Conservation (phyloP, 78 protist genomes). For the Trichosphaerium sp. region DNA sequence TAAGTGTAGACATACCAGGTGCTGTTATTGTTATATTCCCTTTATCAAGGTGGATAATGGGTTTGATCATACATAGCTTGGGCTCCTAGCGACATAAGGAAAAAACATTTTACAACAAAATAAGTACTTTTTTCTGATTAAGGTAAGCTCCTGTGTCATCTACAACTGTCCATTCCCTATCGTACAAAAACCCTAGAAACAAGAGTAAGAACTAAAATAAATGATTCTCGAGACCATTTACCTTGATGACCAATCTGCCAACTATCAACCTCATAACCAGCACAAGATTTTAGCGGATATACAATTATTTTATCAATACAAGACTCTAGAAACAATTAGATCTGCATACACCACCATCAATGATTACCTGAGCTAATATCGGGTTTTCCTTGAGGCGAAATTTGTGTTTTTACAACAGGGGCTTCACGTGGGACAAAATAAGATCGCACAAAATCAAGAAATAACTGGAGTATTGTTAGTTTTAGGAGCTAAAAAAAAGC, state of each 20-base stretch:
- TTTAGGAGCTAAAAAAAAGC: too few relatives aligned
- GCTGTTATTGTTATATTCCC: conserved; percentile 1
- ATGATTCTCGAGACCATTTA: neutral
- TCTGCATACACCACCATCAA: too few relatives aligned
- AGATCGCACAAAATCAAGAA: neutral
- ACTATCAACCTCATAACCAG: conserved; percentile 8
- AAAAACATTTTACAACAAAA: too few relatives aligned
- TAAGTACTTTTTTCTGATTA: conserved; percentile 26
- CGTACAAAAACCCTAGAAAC: conserved; percentile 25
- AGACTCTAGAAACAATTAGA: too few relatives aligned
- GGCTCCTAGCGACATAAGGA: too few relatives aligned
- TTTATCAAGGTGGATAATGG: conserved; percentile 6
- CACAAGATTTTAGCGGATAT: conserved; percentile 63
- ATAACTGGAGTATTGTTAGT: neutral
- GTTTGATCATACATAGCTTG: conserved; percentile 19
- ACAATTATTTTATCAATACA: conserved; percentile 36
- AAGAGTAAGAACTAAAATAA: too few relatives aligned
- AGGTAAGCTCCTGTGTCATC: conserved; percentile 35
- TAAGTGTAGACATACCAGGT: conserved; percentile 25
- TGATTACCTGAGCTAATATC: too few relatives aligned
- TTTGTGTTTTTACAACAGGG: too few relatives aligned
- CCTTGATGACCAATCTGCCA: conserved; percentile 19
- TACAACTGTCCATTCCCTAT: conserved; percentile 63
- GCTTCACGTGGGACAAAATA: too few relatives aligned
- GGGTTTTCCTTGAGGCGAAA: too few relatives aligned